Conservation (phyloP, 169 alveolate species). For the Babesia sp. region DNA sequence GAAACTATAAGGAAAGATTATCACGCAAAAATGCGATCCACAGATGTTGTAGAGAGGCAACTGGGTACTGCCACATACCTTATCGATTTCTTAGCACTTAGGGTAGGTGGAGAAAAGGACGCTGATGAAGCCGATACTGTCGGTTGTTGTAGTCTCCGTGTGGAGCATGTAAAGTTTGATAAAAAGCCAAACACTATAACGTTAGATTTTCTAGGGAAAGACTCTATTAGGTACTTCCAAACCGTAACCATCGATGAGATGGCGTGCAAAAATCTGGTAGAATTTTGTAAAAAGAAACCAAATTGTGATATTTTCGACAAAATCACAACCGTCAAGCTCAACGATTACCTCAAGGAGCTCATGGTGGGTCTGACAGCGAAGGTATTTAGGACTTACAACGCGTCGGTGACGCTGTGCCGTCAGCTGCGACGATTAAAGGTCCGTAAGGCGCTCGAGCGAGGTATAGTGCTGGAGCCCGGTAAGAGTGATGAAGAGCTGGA, state of each 20-base stretch:
- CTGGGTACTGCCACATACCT: conserved; percentile 98
- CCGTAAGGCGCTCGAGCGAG: conserved; percentile 2
- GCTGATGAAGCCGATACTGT: conserved; percentile 99
- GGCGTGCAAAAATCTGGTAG: conserved; percentile 81
- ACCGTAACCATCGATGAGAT: conserved; percentile 87
- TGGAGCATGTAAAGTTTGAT: conserved; percentile 90
- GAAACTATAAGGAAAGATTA: conserved; percentile 43
- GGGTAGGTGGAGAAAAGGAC: conserved; percentile 99
- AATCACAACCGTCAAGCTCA: conserved; percentile 83
- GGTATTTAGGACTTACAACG: conserved; percentile 99
- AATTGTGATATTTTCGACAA: conserved; percentile 91
- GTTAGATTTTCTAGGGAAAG: conserved; percentile 96
- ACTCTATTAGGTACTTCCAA: conserved; percentile 94
- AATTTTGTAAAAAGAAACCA: conserved; percentile 85
- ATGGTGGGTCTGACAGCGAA: conserved; percentile 98
- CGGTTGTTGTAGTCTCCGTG: conserved; percentile 98
- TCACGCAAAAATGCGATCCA: conserved; percentile 88
- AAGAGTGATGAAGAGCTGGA: conserved; percentile 45
- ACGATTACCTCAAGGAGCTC: conserved; percentile 93
- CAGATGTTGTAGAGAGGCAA: conserved; percentile 86
- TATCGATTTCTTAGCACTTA: conserved; percentile 97
- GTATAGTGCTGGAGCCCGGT: conserved; percentile 10
- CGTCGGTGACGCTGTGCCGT: conserved; percentile 94
- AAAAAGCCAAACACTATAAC: conserved; percentile 59
- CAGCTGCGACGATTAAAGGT: conserved; percentile 77